Conservation (phyloP, 768 basidiomycete species). For the Tylopilus balloui region DNA sequence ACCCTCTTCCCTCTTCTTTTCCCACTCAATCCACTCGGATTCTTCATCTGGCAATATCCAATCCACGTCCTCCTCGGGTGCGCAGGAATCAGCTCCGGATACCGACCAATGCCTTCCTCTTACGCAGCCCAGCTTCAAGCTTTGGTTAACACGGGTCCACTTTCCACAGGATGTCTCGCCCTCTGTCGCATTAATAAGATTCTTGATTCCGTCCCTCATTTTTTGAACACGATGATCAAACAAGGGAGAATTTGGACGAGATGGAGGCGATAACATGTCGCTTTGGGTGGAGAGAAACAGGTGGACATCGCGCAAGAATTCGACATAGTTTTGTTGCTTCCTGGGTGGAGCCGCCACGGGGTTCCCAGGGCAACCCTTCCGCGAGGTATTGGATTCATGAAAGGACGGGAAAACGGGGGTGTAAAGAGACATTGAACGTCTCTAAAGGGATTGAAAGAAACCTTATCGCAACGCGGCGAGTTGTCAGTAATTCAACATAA, state of each 20-base stretch:
- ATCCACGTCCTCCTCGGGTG: conserved; percentile 23
- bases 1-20: conserved; percentile 28
- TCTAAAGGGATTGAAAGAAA: neutral
- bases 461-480: neutral
- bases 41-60: conserved; percentile 45
- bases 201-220: conserved; percentile 32
- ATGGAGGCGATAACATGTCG: conserved; percentile 34
- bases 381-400: conserved; percentile 5
- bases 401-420: conserved; percentile 32
- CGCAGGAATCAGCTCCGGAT: conserved; percentile 19
- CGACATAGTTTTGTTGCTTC: conserved; percentile 20
- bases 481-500: neutral
- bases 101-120: conserved; percentile 32
- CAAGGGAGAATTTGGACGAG: conserved; percentile 32
- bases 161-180: conserved; percentile 42
- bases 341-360: neutral
- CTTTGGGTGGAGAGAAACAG: conserved; percentile 30
- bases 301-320: conserved; percentile 30
- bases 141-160: conserved; percentile 41
- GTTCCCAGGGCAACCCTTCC: conserved; percentile 6
- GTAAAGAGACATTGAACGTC: conserved; percentile 30
- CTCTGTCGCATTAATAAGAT: conserved; percentile 34
- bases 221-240: conserved; percentile 27
- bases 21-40: conserved; percentile 46
- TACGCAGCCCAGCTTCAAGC: conserved; percentile 39